Evolutionary conservation across 768 basidiomycete species (phyloP), one percentile per base, ranked within the genome.

Genomic region (Suillus alpinus): DNA sequence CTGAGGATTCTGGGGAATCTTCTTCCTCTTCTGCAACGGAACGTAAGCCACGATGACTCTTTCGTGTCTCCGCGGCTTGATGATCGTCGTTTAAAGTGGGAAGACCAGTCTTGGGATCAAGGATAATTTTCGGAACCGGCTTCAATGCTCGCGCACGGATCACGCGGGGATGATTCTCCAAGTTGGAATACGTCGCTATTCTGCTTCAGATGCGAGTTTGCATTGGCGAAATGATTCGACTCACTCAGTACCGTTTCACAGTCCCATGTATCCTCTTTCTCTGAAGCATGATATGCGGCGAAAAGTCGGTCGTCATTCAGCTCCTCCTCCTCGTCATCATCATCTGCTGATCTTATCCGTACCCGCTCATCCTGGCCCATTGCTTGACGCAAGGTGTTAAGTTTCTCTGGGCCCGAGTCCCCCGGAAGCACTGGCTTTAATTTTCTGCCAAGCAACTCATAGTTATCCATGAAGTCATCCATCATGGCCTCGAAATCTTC

Each of bases 161-260:
- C 36, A 97, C 77, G 9, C 89, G 85, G 0, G 97, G 97, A 71
- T 98, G 97, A 68, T 99, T 99, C 72, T 97, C 97, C 7, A 98
- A 80, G 69, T 97, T 99, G n/a, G 94, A 90, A 71, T 95, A 95
- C 10, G 95, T 98, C 9, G 91, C 96, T 97, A 69, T 20, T 34
- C 55, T 47, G 44, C n/a, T 49, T 64, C 65, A 63, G 61, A 61
- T 50, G 64, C 56, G 18, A 51, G 31, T 46, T n/a, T 16, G 36
- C 31, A 36, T 31, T 2, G 36, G 47, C 20, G 16, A 31, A 20
- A 32, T 2, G 20, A 26, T 2, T 50, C 18, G 13, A 81, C 91
- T 72, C 73, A 96, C 96, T 88, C 2, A 99, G 78, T 41, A 99
- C 91, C 1, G 94, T 97, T 73, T 99, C 95, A 63, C 92, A 95